phyloP scores from a whole-genome alignment of 176 grass and related monocot species.

The Eragrostis nindensis region DNA sequence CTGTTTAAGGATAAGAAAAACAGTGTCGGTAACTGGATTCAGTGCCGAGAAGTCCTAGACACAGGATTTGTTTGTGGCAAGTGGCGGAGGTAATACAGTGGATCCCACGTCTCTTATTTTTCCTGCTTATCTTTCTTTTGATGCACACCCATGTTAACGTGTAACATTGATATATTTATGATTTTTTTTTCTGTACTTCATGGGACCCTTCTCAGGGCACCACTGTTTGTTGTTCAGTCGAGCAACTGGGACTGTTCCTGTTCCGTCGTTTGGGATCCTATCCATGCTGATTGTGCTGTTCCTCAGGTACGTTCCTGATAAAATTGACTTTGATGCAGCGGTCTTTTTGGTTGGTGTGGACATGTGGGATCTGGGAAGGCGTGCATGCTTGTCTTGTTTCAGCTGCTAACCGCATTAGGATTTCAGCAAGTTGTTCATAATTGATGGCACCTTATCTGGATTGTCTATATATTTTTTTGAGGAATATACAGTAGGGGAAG shows the following conservation, averaged over 20 bases:
- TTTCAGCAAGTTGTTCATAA: constrained; percentile 18
- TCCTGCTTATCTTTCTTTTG: background rate
- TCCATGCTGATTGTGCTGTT: constrained; percentile 88
- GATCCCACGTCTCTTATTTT: constrained; percentile 2
- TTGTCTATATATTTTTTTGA: constrained; percentile 11
- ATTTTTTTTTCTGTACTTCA: background rate
- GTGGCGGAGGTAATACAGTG: constrained; percentile 67
- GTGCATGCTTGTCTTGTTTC: background rate
- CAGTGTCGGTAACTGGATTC: constrained; percentile 65
- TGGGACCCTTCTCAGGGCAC: constrained; percentile 53
- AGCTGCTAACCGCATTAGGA: constrained; percentile 14
- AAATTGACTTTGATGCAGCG: constrained; percentile 8
- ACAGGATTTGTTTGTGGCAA: constrained; percentile 66
- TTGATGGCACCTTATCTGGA: constrained; percentile 4
- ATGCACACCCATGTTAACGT: background rate
- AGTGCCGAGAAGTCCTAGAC: constrained; percentile 57
- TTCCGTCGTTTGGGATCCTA: constrained; percentile 72
- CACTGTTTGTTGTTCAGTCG: constrained; percentile 64
- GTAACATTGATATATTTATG: constrained; percentile 10
- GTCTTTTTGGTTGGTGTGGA: background rate
- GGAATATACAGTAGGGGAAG: too few species aligned
- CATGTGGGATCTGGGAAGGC: constrained; percentile 14
- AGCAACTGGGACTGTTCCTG: constrained; percentile 77
- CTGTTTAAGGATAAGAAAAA: constrained; percentile 32
- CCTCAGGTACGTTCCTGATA: constrained; percentile 53